Evolutionary conservation across 805 yeast species (phyloP), one percentile per base, ranked within the genome.

Genomic region (Peterozyma toletana): DNA sequence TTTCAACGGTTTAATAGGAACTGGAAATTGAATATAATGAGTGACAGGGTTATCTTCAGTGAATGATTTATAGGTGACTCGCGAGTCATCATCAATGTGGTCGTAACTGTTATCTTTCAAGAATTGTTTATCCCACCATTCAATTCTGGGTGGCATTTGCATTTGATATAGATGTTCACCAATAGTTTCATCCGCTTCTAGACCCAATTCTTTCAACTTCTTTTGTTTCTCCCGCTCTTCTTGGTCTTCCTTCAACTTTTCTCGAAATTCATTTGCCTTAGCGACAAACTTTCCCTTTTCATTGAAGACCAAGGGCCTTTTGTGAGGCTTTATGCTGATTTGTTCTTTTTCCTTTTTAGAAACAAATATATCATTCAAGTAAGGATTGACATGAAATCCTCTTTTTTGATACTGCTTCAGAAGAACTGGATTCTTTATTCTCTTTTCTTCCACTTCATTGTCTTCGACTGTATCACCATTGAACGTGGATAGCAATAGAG

Each of bases 81-180:
- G 50, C 2, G 50, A 41, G 1, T 41, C 48, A 10, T 63, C 64
- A 5, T 59, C 54, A n/a, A 69, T 46, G 35, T 65, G 54, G 1
- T 57, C 57, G 50, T 75, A 71, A 35, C 56, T 56, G 27, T 65
- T 66, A 11, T 50, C 52, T 35, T 58, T 58, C 2, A 84, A 51
- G 39, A 77, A 75, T 2, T 77, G 77, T 43, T 62, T 58, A 62
- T 91, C 96, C 97, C 97, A 91, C 96, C 96, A 88, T 59, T 89
- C 96, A 2, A 80, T 61, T 2, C 45, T 48, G 0, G 96, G 95
- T 1, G 90, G 89, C 15, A 47, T 55, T 0, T 55, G 57, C 0
- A 65, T 64, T 42, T 64, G 59, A 53, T 71, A 84, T 9, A 64
- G 57, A 15, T 77, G 73, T 54, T 87, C 96, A 3, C 81, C 83